These are phyloP conservation scores for Bremia lactucae DNA, from an alignment of 352 stramenopile genomes.

Conservation along the genomic window DNA sequence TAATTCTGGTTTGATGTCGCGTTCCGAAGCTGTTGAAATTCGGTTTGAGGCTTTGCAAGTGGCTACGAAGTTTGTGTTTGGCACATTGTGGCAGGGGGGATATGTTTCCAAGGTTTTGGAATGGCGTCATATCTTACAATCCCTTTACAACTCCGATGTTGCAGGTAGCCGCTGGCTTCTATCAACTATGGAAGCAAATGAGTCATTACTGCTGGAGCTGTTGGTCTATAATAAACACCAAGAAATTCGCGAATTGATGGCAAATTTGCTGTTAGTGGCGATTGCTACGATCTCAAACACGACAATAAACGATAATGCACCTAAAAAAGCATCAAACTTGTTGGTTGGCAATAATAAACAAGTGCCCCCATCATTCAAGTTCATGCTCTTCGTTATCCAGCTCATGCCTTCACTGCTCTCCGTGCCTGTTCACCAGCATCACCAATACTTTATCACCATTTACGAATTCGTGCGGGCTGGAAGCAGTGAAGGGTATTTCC, in stretches of 20 bases:
- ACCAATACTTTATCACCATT: slow-evolving; percentile 65
- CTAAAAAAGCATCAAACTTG: slow-evolving; percentile 4
- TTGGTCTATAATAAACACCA: slow-evolving; percentile 55
- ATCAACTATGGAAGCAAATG: slow-evolving; percentile 43
- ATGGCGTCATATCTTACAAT: slow-evolving; percentile 58
- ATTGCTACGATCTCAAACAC: slow-evolving; percentile 51
- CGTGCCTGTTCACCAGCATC: slow-evolving; percentile 55
- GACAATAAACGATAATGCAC: slow-evolving; percentile 31
- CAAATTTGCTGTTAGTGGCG: slow-evolving; percentile 51
- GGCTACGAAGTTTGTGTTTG: slow-evolving; percentile 80
- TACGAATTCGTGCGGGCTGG: slow-evolving; percentile 70
- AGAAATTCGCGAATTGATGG: slow-evolving; percentile 63
- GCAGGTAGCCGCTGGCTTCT: slow-evolving; percentile 64
- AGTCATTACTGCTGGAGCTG: slow-evolving; percentile 59
- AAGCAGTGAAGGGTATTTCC: slow-evolving; percentile 73
- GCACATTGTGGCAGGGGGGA: slow-evolving; percentile 76
- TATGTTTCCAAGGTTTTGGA: slow-evolving; percentile 60
- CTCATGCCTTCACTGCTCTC: slow-evolving; percentile 66
- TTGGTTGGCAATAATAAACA: slow-evolving; percentile 17
- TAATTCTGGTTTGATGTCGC: slow-evolving; percentile 30
- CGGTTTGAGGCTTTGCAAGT: slow-evolving; percentile 68
- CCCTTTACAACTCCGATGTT: slow-evolving; percentile 65
- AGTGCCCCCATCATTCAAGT: slow-evolving; percentile 69
- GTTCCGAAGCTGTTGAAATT: slow-evolving; percentile 52
- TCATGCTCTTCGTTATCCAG: slow-evolving; percentile 69